A percentile compares a stretch with the other conserved stretches of the same genome.
Evolutionary conservation across 768 basidiomycete species (phyloP).

Genomic region (Russula dissimulans): DNA sequence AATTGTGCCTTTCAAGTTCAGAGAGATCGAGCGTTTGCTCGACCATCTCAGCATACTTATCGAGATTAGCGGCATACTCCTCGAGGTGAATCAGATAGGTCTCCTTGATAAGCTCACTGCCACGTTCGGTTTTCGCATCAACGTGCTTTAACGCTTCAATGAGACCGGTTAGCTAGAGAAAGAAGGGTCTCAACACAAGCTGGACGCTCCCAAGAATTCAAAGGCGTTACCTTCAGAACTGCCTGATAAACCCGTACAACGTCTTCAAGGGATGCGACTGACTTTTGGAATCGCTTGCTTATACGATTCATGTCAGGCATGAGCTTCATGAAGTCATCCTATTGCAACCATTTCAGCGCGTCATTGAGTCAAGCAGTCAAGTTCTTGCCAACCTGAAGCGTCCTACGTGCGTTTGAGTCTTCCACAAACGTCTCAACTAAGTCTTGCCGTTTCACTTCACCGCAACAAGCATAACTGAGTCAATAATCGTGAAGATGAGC

Average conservation of each 20-base stretch:
- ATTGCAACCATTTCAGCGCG: constrained; percentile 1
- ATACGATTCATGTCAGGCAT: constrained; percentile 95
- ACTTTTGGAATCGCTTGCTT: constrained; percentile 83
- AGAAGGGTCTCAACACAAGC: background rate
- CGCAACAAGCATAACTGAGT: background rate
- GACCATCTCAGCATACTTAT: constrained; percentile 87
- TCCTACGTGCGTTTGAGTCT: constrained; percentile 59
- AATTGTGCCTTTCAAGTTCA: constrained; percentile 76
- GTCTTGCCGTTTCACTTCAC: constrained; percentile 70
- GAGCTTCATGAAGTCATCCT: constrained; percentile 81
- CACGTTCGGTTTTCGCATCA: constrained; percentile 37
- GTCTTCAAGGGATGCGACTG: constrained; percentile 80
- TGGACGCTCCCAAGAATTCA: background rate
- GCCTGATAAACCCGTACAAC: constrained; percentile 96
- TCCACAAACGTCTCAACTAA: constrained; percentile 83
- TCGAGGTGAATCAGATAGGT: constrained; percentile 53
- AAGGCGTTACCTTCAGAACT: constrained; percentile 53
- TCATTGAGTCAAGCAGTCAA: background rate
- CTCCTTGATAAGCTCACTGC: constrained; percentile 52
- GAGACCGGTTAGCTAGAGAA: constrained; percentile 60
- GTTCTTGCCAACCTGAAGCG: constrained; percentile 50
- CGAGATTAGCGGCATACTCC: constrained; percentile 49
- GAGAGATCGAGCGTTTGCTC: constrained; percentile 91
- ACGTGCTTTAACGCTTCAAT: constrained; percentile 51
- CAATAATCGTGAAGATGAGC: background rate